Base-by-base conservation (phyloP, 2,329 filamentous ascomycete species). In the Fusarium nelsonii region DNA sequence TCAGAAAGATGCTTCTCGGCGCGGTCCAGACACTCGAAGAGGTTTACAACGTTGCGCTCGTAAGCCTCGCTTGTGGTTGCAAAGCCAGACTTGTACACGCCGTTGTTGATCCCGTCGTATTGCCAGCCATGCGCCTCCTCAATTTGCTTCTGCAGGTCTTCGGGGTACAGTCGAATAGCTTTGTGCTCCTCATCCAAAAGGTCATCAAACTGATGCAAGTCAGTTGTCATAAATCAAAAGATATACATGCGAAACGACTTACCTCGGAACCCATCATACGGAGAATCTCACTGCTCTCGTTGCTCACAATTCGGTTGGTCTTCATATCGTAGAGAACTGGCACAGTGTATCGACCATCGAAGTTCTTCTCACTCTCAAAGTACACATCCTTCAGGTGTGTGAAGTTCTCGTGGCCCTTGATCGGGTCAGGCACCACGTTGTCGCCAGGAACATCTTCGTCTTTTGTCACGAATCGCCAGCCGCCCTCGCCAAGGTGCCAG, bases 211-310 rank as follows among this genome's bases (percentile, higher is more conserved):
- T 84, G n/a, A 11, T 10, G 3, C 12, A 15, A 18, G 18, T 63
- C 5, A 61, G 49, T 57, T 26, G 43, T 16, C 41, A 11, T 41
- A 14, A 26, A 11, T 20, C 10, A 15, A 23, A 20, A 10, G 15
- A 9, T n/a, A 7, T n/a, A 15, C 14, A 10, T 30, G 8, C n/a
- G 11, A 8, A 30, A 26, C 15, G 33, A 58, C 76, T 18, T 53
- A 93, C 93, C 74, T 89, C 92, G 41, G 85, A 86, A 77, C 92
- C 92, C 65, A 97, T 84, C 92, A 97, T 97, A 76, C 94, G 90
- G 78, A 97, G 90, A 77, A 97, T 97, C 82, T 97, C 94, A 71
- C 90, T 90, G 79, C 91, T 93, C 85, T 97, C 94, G 72, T 97
- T 97, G 87, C 87, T 96, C 66, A 97, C 94, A 75, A 97, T 97